Base-by-base conservation (phyloP, 129 eudicot species). In the Centrapalus pauciflorus region DNA sequence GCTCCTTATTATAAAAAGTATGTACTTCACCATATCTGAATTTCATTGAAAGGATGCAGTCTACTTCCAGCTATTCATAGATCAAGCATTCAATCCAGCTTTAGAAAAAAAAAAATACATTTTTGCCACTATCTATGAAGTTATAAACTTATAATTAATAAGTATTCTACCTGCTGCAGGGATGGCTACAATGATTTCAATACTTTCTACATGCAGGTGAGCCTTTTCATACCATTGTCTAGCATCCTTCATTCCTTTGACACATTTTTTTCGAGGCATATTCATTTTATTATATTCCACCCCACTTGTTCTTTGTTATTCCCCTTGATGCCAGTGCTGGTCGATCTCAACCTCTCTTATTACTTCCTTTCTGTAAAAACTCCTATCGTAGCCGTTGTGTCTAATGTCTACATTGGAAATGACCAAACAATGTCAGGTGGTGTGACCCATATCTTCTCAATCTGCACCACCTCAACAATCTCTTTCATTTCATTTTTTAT, bases 101-200 rank as follows among this genome's bases (percentile, higher is more conserved):
- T n/a, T n/a, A n/a, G n/a, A n/a, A n/a, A n/a, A n/a, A n/a, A n/a
- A 62, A 60, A 60, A 13, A 14, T 24, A 40, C 48, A 62, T 41
- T 69, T 20, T 69, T 62, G 35, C 61, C 55, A 24, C 40, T 20
- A 4, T 9, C 25, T n/a, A 48, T 71, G 14, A 66, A 23, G 13
- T 58, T n/a, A 13, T 34, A 76, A 55, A 66, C 60, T 10, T n/a
- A n/a, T n/a, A n/a, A n/a, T n/a, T n/a, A n/a, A 17, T 65, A 5
- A 48, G 29, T 71, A 55, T 29, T 57, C 49, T 62, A 0, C 78
- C 33, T 79, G 72, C 29, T 81, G 89, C 92, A 93, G 98, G 92
- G 96, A 93, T 69, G 98, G 98, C 56, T 93, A 93, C 92, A 93
- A 93, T 61, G 98, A 93, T 79, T 93, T 93, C 89, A 93, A 93